Conservation (phyloP, 257 asterid genomes). For the Rhazya stricta region DNA sequence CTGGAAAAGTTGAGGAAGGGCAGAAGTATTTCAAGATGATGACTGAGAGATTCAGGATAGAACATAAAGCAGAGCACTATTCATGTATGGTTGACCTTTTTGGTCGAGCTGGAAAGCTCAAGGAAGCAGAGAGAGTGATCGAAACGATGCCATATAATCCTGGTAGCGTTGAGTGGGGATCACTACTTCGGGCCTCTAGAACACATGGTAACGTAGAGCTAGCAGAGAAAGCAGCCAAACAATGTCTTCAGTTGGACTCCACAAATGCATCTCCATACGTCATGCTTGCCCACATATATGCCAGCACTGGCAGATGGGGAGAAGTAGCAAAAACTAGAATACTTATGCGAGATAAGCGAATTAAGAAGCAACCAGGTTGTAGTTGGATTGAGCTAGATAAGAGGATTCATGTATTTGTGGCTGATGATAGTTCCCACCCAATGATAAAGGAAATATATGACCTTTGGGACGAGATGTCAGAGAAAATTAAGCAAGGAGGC, state of each 20-base stretch:
- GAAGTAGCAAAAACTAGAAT: slow-evolving; percentile 53
- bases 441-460: slow-evolving; percentile 43
- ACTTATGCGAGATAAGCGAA: slow-evolving; percentile 38
- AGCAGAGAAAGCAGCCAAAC: slow-evolving; percentile 62
- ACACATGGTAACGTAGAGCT: slow-evolving; percentile 48
- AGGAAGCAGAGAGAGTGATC: slow-evolving; percentile 53
- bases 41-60: slow-evolving; percentile 45
- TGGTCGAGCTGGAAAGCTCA: slow-evolving; percentile 65
- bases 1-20: slow-evolving; percentile 71
- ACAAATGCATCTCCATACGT: slow-evolving; percentile 63
- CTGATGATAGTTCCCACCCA: slow-evolving; percentile 63
- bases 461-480: slow-evolving; percentile 58
- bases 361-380: slow-evolving; percentile 57
- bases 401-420: slow-evolving; percentile 58
- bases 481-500: slow-evolving; percentile 50
- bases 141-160: slow-evolving; percentile 60
- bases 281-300: slow-evolving; percentile 54
- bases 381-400: slow-evolving; percentile 69
- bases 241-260: slow-evolving; percentile 57
- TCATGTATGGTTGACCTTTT: slow-evolving; percentile 71
- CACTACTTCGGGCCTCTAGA: slow-evolving; percentile 60
- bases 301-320: slow-evolving; percentile 52
- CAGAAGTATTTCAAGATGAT: slow-evolving; percentile 45
- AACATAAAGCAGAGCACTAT: slow-evolving; percentile 59
- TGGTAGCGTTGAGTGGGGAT: slow-evolving; percentile 54